Base-by-base conservation (phyloP, 805 yeast genomes). In the Ogataea saltuana region DNA sequence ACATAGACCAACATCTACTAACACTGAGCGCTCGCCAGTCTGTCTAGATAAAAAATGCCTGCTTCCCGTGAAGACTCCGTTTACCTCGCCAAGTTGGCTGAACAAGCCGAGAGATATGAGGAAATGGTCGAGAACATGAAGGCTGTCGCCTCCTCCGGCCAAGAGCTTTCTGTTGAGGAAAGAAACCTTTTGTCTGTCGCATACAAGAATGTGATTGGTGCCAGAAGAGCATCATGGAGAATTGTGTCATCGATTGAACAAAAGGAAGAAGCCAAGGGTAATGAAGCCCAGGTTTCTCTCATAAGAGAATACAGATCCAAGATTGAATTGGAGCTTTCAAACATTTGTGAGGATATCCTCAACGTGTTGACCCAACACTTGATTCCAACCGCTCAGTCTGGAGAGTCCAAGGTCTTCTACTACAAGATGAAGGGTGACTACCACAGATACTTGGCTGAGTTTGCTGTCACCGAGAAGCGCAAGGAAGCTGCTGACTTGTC, bases 351-450 rank as follows among this genome's bases (percentile, higher is more conserved):
- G 63, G 97, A 90, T 68, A 90, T 93, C 62, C 75, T 93, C 63
- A 74, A 83, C 31, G 96, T 91, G 50, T 80, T 93, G 66, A 83
- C 88, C 55, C 78, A 86, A 61, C 95, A 89, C 70, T 83, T 91
- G 70, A 88, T 91, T 62, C 90, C 97, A 56, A 77, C 91, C 51
- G 97, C 98, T 51, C 88, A 85, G 67, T 81, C 96, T 55, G 97
- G 97, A 63, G 99, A 93, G 74, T 89, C 97, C 39, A 89, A 91
- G 78, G 98, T 91, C 44, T 91, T 91, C 72, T 91, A 91, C 80
- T 89, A 88, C 76, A 91, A 91, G 81, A 91, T 91, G 98, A 91
- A 91, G 77, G 99, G 98, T 78, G 99, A 91, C 71, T 91, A 91
- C 78, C 96, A 90, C 78, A 96, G 99, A 78, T 91, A 91, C 72